A percentile compares a stretch with the other conserved stretches of the same genome.
Conservation (phyloP, 129 eudicot species). For the Flaveria robusta region DNA sequence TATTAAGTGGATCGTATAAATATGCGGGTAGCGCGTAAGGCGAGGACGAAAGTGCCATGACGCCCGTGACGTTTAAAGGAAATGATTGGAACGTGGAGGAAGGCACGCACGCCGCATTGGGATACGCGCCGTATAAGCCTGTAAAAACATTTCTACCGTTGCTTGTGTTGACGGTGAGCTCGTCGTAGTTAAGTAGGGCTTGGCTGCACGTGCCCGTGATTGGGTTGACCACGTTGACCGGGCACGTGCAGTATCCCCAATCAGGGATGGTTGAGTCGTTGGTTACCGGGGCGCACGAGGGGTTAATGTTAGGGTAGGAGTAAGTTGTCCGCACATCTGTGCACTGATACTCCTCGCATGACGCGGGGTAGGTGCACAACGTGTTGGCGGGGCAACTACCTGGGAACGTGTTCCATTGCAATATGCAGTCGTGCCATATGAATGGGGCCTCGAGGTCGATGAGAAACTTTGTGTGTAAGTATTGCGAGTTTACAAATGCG, state of each 20-base stretch:
- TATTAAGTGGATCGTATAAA: conserved; percentile 24
- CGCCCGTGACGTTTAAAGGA: conserved; percentile 29
- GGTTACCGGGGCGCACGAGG: conserved; percentile 25
- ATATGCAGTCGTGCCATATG: conserved; percentile 28
- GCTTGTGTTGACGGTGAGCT: conserved; percentile 17
- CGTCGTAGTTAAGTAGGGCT: conserved; percentile 28
- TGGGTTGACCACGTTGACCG: conserved; percentile 34
- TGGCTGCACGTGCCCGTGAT: conserved; percentile 17
- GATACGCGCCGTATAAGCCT: conserved; percentile 13
- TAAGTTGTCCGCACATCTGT: conserved; percentile 26
- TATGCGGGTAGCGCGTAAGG: conserved; percentile 34
- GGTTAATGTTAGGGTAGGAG: conserved; percentile 13
- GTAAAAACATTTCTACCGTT: conserved; percentile 32
- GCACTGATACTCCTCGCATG: conserved; percentile 34
- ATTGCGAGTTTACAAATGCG: conserved; percentile 5
- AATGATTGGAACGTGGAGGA: conserved; percentile 19
- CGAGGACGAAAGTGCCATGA: conserved; percentile 35
- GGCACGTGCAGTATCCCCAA: conserved; percentile 36
- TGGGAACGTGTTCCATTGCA: conserved; percentile 27
- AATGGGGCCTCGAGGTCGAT: conserved; percentile 36
- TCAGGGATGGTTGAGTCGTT: conserved; percentile 26
- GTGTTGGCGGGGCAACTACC: conserved; percentile 22
- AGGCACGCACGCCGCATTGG: conserved; percentile 34
- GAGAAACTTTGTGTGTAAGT: conserved; percentile 21
- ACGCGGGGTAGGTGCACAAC: conserved; percentile 26